phyloP scores from a whole-genome alignment of 208 protist genomes.

The Trichomonas gallinae region DNA sequence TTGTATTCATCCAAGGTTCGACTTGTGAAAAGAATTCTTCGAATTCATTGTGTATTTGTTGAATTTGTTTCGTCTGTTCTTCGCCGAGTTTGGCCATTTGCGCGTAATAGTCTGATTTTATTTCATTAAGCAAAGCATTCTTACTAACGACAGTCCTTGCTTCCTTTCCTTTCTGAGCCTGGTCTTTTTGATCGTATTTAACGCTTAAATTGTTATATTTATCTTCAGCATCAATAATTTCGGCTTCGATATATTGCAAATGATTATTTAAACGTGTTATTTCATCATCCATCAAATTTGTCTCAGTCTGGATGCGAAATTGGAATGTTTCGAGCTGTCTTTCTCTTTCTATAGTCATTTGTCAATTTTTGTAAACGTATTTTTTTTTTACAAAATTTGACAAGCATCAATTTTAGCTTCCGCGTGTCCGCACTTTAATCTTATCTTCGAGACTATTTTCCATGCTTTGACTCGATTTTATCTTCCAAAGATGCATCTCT shows the following conservation, averaged over 20 bases:
- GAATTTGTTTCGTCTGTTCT: not conserved
- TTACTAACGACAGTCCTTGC: not conserved
- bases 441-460: too few species aligned
- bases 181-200: not conserved
- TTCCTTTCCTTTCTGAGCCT: not conserved
- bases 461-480: too few species aligned
- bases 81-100: not conserved
- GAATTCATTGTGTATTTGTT: not conserved
- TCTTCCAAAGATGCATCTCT: too few species aligned
- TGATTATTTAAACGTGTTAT: not conserved
- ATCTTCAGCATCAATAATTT: not conserved
- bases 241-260: not conserved
- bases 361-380: not conserved
- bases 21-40: not conserved
- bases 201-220: not conserved
- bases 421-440: too few species aligned
- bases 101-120: not conserved
- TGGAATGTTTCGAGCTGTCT: not conserved
- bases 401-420: too few species aligned
- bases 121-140: not conserved
- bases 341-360: not conserved
- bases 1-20: not conserved
- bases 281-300: not conserved
- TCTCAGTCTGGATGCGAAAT: not conserved
- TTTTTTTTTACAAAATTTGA: too few species aligned